Evolutionary conservation across 495 filamentous ascomycete species (phyloP), one percentile per base, ranked within the genome.

Genomic region (Corynascus novoguineensis): DNA sequence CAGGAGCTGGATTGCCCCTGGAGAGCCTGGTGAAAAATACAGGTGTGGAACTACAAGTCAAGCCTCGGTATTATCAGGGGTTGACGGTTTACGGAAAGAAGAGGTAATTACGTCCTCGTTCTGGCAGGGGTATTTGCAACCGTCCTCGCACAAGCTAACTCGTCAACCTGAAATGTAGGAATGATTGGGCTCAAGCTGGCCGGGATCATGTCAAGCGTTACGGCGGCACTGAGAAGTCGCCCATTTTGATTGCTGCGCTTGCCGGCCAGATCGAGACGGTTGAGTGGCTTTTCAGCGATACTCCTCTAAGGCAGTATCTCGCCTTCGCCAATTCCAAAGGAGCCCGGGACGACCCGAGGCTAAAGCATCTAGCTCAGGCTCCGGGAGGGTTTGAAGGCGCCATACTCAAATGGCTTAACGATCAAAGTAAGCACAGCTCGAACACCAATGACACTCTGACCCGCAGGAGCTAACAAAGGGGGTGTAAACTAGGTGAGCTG

Each of bases 1-100:
- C 77, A 11, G 88, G 83, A 4, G 81, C 78, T 6, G 85, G 86
- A 3, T 74, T 90, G 58, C 83, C 86, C 0, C 67, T 89, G 15
- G 75, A 83, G n/a, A 68, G 81, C 17, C 64, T 90, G 15, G 79
- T 84, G 10, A 73, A 81, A 53, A 73, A 78, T 9, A 82, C 74
- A 27, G 86, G 86, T 1, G 64, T 83, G 3, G 75, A 81, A 61
- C 59, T 82, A 44, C 68, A 76, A 47, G 76, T 81, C 53, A 85
- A 86, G 64, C 81, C 84, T 3, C 74, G 73, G 14, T 87, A 82
- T 64, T 90, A 91, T 60, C 86, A 85, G 60, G 87, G 87, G 0
- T 65, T 90, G 45, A 86, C 78, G 9, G 82, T 91, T 10, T 82
- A 85, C 60, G 87, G 87, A 2, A 82, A 82, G 66, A 90, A 89